phyloP scores from a whole-genome alignment of 257 asterid genomes.

The Salvia miltiorrhiza region DNA sequence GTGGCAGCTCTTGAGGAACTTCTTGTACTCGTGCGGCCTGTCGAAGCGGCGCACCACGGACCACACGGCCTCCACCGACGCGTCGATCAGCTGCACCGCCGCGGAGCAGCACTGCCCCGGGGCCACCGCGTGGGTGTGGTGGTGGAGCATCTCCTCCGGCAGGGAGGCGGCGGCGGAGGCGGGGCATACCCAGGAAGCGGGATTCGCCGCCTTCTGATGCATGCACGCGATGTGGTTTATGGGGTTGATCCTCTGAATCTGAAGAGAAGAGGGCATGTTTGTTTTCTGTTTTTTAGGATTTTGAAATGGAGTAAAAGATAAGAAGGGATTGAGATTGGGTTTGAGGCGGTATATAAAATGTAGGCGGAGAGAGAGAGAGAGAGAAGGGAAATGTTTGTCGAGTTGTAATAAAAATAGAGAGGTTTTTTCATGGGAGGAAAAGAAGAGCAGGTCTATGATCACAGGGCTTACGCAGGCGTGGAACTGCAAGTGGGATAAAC shows the following conservation, averaged over 20 bases:
- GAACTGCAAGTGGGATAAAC: slow-evolving; percentile 67
- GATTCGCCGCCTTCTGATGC: slow-evolving; percentile 34
- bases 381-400: slow-evolving; percentile 22
- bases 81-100: slow-evolving; percentile 47
- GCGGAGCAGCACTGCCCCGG: slow-evolving; percentile 72
- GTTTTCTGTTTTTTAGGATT: not conserved
- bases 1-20: slow-evolving; percentile 69
- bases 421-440: slow-evolving; percentile 23
- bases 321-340: slow-evolving; percentile 4
- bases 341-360: slow-evolving; percentile 12
- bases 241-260: slow-evolving; percentile 43
- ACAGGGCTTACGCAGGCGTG: slow-evolving; percentile 17
- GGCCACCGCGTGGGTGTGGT: slow-evolving; percentile 62
- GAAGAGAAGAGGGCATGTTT: slow-evolving; percentile 64
- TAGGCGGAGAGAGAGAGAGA: slow-evolving; percentile 1
- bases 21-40: slow-evolving; percentile 77
- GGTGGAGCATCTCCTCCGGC: slow-evolving; percentile 46
- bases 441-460: not conserved
- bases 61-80: slow-evolving; percentile 68
- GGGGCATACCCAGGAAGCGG: slow-evolving; percentile 38
- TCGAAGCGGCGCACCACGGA: slow-evolving; percentile 80
- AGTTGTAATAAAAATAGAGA: slow-evolving; percentile 36
- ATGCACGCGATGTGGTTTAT: slow-evolving; percentile 17
- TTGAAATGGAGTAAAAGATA: not conserved
- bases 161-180: slow-evolving; percentile 23